Conservation (phyloP, 2,329 filamentous ascomycete genomes). For the Zopfia rhizophila region DNA sequence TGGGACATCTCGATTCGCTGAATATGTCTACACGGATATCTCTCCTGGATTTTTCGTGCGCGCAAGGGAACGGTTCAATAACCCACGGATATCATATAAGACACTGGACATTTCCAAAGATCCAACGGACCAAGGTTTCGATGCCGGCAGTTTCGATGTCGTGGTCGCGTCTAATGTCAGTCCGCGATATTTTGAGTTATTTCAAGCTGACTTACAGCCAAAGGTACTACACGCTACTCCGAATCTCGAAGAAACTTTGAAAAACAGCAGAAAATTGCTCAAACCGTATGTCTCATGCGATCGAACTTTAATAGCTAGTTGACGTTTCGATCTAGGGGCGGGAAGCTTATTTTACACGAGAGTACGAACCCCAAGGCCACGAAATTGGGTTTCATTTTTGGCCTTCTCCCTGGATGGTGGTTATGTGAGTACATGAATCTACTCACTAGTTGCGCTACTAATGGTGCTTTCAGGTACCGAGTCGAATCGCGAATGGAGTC, state of each 20-base stretch:
- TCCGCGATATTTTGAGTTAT: too few relatives aligned
- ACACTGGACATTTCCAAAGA: conserved; percentile 14
- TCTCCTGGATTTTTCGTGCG: not conserved
- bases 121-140: conserved; percentile 9
- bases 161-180: conserved; percentile 21
- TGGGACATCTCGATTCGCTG: conserved; percentile 9
- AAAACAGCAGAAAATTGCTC: conserved; percentile 17
- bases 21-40: conserved; percentile 20
- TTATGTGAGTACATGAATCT: too few relatives aligned
- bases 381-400: conserved; percentile 37
- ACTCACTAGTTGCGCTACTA: too few relatives aligned
- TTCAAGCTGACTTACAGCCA: too few relatives aligned
- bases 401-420: conserved; percentile 55
- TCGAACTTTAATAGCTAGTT: too few relatives aligned
- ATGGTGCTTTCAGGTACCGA: conserved; percentile 38
- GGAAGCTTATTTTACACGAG: conserved; percentile 53
- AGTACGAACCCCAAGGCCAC: not conserved
- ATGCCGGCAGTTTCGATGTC: conserved; percentile 17
- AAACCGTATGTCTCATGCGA: too few relatives aligned
- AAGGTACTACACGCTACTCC: conserved; percentile 20
- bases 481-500: conserved; percentile 14
- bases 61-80: not conserved
- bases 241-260: conserved; percentile 12
- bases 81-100: conserved; percentile 19
- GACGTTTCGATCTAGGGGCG: too few relatives aligned